Evolutionary conservation across 208 protist species (phyloP).

Genomic region (Leishmania amazonensis): DNA sequence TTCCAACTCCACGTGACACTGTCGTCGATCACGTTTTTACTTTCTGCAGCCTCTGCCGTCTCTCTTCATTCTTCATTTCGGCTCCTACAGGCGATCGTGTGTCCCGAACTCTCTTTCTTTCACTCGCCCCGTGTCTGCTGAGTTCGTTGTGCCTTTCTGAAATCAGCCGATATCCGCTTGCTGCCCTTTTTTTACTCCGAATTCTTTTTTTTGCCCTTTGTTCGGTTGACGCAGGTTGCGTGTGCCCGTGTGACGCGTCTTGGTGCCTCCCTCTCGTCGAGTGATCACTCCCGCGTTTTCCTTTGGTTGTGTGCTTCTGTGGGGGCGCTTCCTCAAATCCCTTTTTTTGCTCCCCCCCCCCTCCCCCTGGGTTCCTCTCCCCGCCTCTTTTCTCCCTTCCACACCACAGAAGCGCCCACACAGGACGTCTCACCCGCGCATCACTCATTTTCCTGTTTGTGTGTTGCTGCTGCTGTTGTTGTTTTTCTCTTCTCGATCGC

Average conservation of each 20-base stretch:
- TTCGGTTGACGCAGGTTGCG: background rate
- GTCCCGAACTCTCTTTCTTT: background rate
- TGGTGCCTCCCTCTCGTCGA: background rate
- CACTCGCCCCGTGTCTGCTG: background rate
- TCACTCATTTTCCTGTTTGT: background rate
- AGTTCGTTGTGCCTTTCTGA: background rate
- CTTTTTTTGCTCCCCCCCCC: constrained; percentile 15
- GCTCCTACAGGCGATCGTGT: background rate
- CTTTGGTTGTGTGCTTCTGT: background rate
- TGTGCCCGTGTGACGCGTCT: background rate
- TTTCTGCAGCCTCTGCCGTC: background rate
- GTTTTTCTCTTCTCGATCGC: background rate
- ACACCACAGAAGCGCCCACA: background rate
- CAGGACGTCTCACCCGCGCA: background rate
- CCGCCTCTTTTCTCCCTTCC: background rate
- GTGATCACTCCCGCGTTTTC: background rate
- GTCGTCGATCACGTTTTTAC: background rate
- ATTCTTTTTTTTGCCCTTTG: background rate
- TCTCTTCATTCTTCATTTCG: background rate
- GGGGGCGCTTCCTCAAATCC: background rate
- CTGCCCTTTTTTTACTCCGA: background rate
- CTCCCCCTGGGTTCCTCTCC: no score
- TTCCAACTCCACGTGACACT: background rate
- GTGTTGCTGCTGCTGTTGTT: background rate
- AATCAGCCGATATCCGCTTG: background rate